Conservation (phyloP, 495 filamentous ascomycete genomes). For the Pyrenopolyporus hunteri region DNA sequence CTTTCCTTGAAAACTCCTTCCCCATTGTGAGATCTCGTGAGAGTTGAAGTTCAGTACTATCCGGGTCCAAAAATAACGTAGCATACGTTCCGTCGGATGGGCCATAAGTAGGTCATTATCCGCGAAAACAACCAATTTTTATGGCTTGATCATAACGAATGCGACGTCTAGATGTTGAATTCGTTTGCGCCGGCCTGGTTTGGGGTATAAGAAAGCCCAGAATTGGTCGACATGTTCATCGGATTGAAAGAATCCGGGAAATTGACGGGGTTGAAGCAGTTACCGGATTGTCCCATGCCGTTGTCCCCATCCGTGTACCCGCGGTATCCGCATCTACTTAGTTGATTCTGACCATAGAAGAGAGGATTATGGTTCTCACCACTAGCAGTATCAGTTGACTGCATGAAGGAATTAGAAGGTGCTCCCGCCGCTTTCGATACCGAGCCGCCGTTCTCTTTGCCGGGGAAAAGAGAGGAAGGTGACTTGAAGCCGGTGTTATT, state of each 20-base stretch:
- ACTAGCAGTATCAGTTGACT: constrained; percentile 41
- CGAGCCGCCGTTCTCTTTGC: constrained; percentile 36
- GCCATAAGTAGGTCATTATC: background rate
- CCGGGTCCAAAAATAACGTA: background rate
- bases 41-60: background rate
- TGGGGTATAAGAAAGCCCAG: constrained; percentile 1
- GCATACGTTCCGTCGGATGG: background rate
- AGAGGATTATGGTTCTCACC: constrained; percentile 52
- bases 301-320: constrained; percentile 43
- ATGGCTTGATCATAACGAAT: too few species aligned
- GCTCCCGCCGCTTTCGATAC: constrained; percentile 23
- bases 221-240: constrained; percentile 31
- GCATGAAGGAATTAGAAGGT: constrained; percentile 43
- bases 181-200: constrained; percentile 8
- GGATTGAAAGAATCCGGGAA: constrained; percentile 24
- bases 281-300: constrained; percentile 39
- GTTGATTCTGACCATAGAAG: constrained; percentile 42
- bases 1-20: too few species aligned
- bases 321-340: constrained; percentile 43
- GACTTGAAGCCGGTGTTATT: constrained; percentile 20
- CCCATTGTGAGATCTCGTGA: background rate
- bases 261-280: constrained; percentile 42
- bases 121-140: too few species aligned
- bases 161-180: constrained; percentile 14
- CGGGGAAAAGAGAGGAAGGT: constrained; percentile 21